Percentiles rank a stretch among this genome's conserved stretches.
These are phyloP conservation scores for Exophiala bonariae DNA, from an alignment of 2,329 filamentous ascomycete species.

Conservation along the genomic window DNA sequence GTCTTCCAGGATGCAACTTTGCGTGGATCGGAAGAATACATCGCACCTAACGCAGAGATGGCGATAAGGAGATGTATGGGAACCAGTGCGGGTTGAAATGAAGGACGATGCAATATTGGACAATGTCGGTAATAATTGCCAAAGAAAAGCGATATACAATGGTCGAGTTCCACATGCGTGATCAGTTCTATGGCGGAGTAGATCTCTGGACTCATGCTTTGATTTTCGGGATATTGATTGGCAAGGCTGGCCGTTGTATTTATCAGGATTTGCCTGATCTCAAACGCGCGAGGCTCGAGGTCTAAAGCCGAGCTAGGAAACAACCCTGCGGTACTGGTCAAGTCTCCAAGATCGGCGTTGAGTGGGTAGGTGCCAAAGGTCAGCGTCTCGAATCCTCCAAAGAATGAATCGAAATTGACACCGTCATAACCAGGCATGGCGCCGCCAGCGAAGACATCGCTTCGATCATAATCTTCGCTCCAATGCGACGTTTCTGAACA, in stretches of 20 bases:
- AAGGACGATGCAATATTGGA: slow-evolving; percentile 43
- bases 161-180: slow-evolving; percentile 35
- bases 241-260: slow-evolving; percentile 12
- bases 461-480: slow-evolving; percentile 21
- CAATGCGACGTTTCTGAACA: slow-evolving; percentile 22
- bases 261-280: slow-evolving; percentile 17
- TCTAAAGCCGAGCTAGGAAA: slow-evolving; percentile 12
- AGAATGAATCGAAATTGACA: slow-evolving; percentile 20
- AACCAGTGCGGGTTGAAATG: slow-evolving; percentile 41
- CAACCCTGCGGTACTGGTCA: slow-evolving; percentile 7
- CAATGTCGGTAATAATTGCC: slow-evolving; percentile 47
- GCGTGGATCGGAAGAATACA: slow-evolving; percentile 38
- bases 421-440: slow-evolving; percentile 9
- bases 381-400: slow-evolving; percentile 18
- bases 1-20: slow-evolving; percentile 21
- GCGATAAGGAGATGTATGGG: slow-evolving; percentile 41
- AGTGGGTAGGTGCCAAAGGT: slow-evolving; percentile 16
- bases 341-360: slow-evolving; percentile 10
- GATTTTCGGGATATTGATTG: slow-evolving; percentile 11
- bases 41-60: slow-evolving; percentile 45
- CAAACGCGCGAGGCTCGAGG: slow-evolving; percentile 19
- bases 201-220: slow-evolving; percentile 7
- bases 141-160: slow-evolving; percentile 39
- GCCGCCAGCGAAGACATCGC: slow-evolving; percentile 18
- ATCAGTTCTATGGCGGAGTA: slow-evolving; percentile 14